phyloP scores from a whole-genome alignment of 129 eudicot genomes.

The Dittrichia graveolens region DNA sequence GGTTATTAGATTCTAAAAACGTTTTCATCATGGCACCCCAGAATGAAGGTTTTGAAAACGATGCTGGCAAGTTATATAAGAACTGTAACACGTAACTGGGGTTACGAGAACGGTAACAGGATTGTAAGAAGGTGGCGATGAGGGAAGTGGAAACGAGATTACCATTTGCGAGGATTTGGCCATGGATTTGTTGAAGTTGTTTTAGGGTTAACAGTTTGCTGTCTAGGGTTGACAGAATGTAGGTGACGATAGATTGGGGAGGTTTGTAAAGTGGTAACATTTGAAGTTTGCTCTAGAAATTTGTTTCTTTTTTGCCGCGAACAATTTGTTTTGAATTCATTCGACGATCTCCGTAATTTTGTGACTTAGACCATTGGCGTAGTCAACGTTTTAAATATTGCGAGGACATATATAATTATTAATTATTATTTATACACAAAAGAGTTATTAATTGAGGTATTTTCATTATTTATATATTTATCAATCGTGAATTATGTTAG shows the following conservation, averaged over 20 bases:
- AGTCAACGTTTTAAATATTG: too few species aligned
- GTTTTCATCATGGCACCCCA: constrained; percentile 41
- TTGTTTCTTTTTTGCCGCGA: constrained; percentile 9
- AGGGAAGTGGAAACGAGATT: constrained; percentile 33
- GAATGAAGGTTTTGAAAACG: constrained; percentile 36
- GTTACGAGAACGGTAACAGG: constrained; percentile 33
- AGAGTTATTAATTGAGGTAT: too few species aligned
- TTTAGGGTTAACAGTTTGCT: constrained; percentile 34
- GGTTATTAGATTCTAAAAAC: constrained; percentile 34
- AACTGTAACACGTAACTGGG: constrained; percentile 32
- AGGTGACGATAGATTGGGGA: constrained; percentile 21
- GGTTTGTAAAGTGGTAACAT: constrained; percentile 36
- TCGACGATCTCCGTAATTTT: too few species aligned
- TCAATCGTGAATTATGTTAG: not conserved
- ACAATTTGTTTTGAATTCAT: constrained; percentile 9
- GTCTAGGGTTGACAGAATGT: constrained; percentile 23
- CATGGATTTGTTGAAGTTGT: constrained; percentile 46
- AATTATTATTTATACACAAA: too few species aligned
- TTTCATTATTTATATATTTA: not conserved
- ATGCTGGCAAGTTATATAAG: constrained; percentile 36
- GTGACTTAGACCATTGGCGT: too few species aligned
- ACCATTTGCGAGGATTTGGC: constrained; percentile 40
- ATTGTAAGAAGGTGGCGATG: constrained; percentile 38
- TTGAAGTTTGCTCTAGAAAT: constrained; percentile 1
- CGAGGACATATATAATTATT: too few species aligned